Evolutionary conservation across 306 rosid species (phyloP), one percentile per base, ranked within the genome.

Genomic region (Malus orientalis): DNA sequence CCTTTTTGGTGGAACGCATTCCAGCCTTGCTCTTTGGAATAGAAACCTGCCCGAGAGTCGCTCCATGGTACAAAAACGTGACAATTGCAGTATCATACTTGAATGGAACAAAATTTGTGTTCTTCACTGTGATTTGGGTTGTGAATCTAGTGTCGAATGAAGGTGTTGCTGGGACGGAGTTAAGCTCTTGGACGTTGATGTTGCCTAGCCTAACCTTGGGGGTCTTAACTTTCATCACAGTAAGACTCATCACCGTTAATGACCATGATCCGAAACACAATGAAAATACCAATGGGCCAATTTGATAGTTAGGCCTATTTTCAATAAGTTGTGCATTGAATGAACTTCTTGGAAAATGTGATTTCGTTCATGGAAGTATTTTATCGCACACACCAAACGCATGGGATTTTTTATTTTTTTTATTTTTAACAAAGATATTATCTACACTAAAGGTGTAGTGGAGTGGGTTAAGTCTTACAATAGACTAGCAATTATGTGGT

Each of bases 271-370:
- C 59, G 63, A 69, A 76, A 23, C 9, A 76, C 22, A 25, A 42
- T 13, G 55, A 76, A 68, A 36, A 67, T 27, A 25, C 55, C 80
- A 57, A 68, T 27, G 20, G n/a, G 14, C 16, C 12, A 67, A 8
- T 10, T 69, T 27, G 27, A 27, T 27, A 8, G 70, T 10, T 38
- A 22, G 5, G 8, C 20, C 54, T 49, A 49, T 49, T 49, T 15
- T 49, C 3, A 49, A 22, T 4, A 22, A 58, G 67, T 65, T 15
- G 57, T 0, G 33, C 40, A 3, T 15, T 16, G 36, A 19, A 59
- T 19, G 76, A 23, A 25, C 18, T 70, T 71, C n/a, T 47, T 64
- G 80, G 67, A 76, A 76, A 67, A 76, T 67, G 67, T 33, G 57
- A 33, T 29, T 36, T 32, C 12, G 36, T 13, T 49, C 7, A 11